Conservation (phyloP, 164 flowering plant species). For the Annona cherimola region DNA sequence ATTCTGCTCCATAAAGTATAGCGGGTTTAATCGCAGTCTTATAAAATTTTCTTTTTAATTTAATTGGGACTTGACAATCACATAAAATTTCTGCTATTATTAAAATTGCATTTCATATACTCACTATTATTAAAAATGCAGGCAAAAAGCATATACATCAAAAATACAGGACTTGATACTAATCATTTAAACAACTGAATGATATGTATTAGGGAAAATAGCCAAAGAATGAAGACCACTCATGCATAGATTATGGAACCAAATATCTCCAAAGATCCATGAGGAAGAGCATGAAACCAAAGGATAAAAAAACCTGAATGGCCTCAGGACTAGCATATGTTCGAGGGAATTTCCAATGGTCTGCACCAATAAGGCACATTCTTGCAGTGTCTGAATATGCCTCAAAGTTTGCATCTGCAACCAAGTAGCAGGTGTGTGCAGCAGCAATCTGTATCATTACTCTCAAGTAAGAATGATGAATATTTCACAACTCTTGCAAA, state of each 20-base stretch:
- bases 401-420: constrained; percentile 93
- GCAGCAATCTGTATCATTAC: constrained; percentile 53
- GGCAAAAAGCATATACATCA: background rate
- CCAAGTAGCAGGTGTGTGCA: constrained; percentile 92
- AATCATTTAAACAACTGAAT: background rate
- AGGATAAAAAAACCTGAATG: constrained; percentile 64
- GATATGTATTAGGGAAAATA: background rate
- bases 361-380: constrained; percentile 90
- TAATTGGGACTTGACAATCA: no score
- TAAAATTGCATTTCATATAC: no score
- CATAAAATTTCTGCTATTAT: no score
- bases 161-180: background rate
- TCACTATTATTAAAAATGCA: background rate
- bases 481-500: constrained; percentile 1
- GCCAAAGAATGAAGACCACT: background rate
- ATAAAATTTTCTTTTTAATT: no score
- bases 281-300: constrained; percentile 1
- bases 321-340: constrained; percentile 96
- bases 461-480: constrained; percentile 11
- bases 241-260: background rate
- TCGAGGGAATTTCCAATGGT: constrained; percentile 92
- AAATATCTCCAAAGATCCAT: background rate
- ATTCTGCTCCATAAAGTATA: no score
- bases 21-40: no score
- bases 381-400: constrained; percentile 85